Base-by-base conservation (phyloP, 139 green algal species). In the Trebouxia sp. region DNA sequence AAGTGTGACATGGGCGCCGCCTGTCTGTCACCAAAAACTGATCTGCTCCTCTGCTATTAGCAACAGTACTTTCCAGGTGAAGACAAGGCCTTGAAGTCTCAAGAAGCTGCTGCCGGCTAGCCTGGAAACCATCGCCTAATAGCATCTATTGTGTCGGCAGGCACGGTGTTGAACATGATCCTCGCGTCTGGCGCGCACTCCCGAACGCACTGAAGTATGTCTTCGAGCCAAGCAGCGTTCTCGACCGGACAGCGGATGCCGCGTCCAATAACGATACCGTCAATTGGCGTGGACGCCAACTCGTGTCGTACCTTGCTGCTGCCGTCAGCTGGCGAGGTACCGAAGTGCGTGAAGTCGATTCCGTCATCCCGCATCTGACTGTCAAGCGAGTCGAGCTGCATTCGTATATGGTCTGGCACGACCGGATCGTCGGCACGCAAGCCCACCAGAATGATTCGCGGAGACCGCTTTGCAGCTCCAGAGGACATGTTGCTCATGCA, bases 41-140 rank as follows among this genome's bases (percentile, higher is more conserved):
- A n/a, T n/a, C n/a, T n/a, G n/a, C n/a, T n/a, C n/a, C n/a, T n/a
- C n/a, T n/a, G n/a, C n/a, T n/a, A n/a, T n/a, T n/a, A n/a, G n/a
- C n/a, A n/a, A n/a, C n/a, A n/a, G n/a, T n/a, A n/a, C n/a, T n/a
- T n/a, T n/a, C n/a, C n/a, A n/a, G n/a, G n/a, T n/a, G n/a, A n/a
- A n/a, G n/a, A n/a, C n/a, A n/a, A n/a, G n/a, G n/a, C n/a, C n/a
- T n/a, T n/a, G n/a, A n/a, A n/a, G n/a, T n/a, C n/a, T n/a, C n/a
- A n/a, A n/a, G n/a, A n/a, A n/a, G n/a, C n/a, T n/a, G n/a, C n/a
- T n/a, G n/a, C n/a, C n/a, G n/a, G n/a, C n/a, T n/a, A n/a, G n/a
- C n/a, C n/a, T n/a, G 55, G 55, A 28, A 66, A 66, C 55, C 55
- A 66, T 35, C 55, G 55, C 55, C 55, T 66, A 28, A 66, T 28